phyloP scores from a whole-genome alignment of 441 rosid species.

The Mallotus repandus region DNA sequence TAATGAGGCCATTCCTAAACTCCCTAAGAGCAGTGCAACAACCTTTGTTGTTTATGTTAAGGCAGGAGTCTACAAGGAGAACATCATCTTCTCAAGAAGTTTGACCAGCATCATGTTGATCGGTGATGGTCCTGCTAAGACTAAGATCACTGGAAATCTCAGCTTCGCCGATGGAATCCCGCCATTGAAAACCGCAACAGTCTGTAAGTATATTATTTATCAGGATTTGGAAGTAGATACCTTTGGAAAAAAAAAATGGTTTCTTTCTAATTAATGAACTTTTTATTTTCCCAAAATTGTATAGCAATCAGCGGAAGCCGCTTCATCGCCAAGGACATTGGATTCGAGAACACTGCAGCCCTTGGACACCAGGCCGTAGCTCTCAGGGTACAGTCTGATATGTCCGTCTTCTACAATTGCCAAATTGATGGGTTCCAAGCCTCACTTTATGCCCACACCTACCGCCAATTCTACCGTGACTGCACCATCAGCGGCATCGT shows the following conservation, averaged over 20 bases:
- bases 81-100: slow-evolving; percentile 34
- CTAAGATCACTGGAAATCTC: slow-evolving; percentile 55
- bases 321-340: slow-evolving; percentile 75
- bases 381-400: slow-evolving; percentile 51
- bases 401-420: slow-evolving; percentile 57
- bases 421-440: slow-evolving; percentile 67
- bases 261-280: too few species aligned
- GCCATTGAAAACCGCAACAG: slow-evolving; percentile 56
- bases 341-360: slow-evolving; percentile 76
- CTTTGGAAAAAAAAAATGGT: too few species aligned
- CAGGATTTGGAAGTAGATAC: too few species aligned
- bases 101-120: slow-evolving; percentile 47
- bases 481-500: slow-evolving; percentile 72
- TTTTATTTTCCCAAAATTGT: not conserved
- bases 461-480: slow-evolving; percentile 79
- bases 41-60: slow-evolving; percentile 62
- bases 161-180: slow-evolving; percentile 45
- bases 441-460: slow-evolving; percentile 68
- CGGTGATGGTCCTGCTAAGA: slow-evolving; percentile 78
- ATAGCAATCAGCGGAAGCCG: slow-evolving; percentile 47
- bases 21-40: slow-evolving; percentile 36
- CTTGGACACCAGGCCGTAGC: slow-evolving; percentile 76
- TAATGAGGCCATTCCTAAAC: slow-evolving; percentile 43
- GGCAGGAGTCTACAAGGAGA: slow-evolving; percentile 68
- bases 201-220: slow-evolving; percentile 38